Evolutionary conservation across 2,329 filamentous ascomycete genomes (phyloP).

Genomic region (Sarocladium strictum): DNA sequence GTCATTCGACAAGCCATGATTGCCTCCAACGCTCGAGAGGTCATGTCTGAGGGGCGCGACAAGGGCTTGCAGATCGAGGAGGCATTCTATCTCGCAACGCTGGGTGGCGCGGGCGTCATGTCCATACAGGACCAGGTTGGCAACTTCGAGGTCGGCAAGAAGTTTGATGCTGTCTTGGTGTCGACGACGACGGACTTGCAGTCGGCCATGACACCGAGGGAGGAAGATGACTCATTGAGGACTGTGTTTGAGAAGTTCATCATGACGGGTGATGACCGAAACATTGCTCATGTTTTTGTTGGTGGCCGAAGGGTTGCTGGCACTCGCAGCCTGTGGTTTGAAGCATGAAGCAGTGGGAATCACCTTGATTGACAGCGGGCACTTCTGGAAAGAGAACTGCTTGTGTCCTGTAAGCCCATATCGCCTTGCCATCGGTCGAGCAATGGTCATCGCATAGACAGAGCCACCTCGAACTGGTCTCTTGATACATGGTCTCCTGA

Average conservation of each 20-base stretch:
- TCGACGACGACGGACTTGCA: conserved; percentile 5
- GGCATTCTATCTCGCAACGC: conserved; percentile 53
- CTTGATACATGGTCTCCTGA: too few relatives aligned
- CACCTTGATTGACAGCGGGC: too few relatives aligned
- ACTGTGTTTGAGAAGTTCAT: conserved; percentile 57
- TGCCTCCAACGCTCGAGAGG: conserved; percentile 42
- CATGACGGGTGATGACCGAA: conserved; percentile 61
- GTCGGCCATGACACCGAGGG: conserved; percentile 39
- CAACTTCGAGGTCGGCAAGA: conserved; percentile 51
- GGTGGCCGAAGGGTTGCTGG: conserved; percentile 30
- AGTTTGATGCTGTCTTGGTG: conserved; percentile 50
- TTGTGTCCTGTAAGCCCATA: too few relatives aligned
- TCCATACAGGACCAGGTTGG: conserved; percentile 48
- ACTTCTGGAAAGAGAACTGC: too few relatives aligned
- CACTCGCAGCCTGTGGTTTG: too few relatives aligned
- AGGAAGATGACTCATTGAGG: conserved; percentile 39
- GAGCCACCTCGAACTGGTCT: too few relatives aligned
- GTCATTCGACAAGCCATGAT: conserved; percentile 54
- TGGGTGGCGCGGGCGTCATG: conserved; percentile 55
- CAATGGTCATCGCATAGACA: too few relatives aligned
- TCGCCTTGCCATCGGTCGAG: too few relatives aligned
- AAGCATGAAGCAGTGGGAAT: too few relatives aligned
- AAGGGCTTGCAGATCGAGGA: conserved; percentile 43
- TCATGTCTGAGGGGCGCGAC: conserved; percentile 31
- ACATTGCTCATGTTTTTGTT: conserved; percentile 51